phyloP scores from a whole-genome alignment of 495 filamentous ascomycete species.

The Talaromyces wortmannii region DNA sequence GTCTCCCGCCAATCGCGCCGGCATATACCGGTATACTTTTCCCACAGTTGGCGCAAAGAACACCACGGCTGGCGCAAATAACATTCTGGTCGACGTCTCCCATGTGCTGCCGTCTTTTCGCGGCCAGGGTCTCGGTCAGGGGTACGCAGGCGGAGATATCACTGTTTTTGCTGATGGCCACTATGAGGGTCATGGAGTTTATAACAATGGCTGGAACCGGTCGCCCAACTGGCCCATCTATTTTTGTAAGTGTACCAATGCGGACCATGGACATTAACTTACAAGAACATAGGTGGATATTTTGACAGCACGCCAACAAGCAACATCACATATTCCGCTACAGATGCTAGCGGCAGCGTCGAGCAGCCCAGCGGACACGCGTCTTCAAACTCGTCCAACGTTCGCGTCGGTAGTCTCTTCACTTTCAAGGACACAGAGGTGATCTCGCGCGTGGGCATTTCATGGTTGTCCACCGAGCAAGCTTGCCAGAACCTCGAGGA shows the following conservation, averaged over 20 bases:
- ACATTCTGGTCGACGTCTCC: conserved; percentile 63
- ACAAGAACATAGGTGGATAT: conserved; percentile 33
- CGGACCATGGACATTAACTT: neutral
- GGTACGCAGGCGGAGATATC: conserved; percentile 61
- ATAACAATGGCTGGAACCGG: conserved; percentile 58
- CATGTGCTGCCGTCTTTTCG: conserved; percentile 61
- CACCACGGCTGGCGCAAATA: conserved; percentile 10
- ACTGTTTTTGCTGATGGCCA: conserved; percentile 41
- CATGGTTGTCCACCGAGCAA: conserved; percentile 57
- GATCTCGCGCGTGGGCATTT: conserved; percentile 62
- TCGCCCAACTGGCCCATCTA: conserved; percentile 57
- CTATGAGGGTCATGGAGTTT: conserved; percentile 59
- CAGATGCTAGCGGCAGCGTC: conserved; percentile 18
- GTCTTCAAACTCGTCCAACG: conserved; percentile 17
- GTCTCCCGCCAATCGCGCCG: conserved; percentile 53
- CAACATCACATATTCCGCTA: conserved; percentile 22
- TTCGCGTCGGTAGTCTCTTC: conserved; percentile 26
- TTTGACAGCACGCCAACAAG: conserved; percentile 42
- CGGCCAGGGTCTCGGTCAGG: conserved; percentile 52
- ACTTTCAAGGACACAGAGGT: conserved; percentile 31
- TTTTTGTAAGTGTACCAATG: conserved; percentile 44
- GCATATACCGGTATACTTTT: conserved; percentile 58
- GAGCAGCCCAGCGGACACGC: conserved; percentile 18
- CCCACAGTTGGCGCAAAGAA: conserved; percentile 13
- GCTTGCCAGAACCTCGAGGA: conserved; percentile 53